These are phyloP conservation scores for Ambispora gerdemannii DNA, from an alignment of 192 early-diverging fungal genomes.

Conservation along the genomic window DNA sequence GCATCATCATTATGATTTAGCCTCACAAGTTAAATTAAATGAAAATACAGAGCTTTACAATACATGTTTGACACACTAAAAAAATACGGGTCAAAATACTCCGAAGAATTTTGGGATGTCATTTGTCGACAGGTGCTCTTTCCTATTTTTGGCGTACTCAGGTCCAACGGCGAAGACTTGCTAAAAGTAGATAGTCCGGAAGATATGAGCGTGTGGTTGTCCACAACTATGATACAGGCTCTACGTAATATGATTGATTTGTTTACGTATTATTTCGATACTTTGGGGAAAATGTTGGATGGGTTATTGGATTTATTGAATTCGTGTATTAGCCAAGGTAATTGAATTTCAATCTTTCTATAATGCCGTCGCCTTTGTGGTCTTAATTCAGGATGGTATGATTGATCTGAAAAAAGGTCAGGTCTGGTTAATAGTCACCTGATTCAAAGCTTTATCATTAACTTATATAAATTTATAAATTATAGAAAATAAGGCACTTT, in stretches of 20 bases:
- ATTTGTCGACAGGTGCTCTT: slow-evolving; percentile 83
- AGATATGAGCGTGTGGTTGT: slow-evolving; percentile 90
- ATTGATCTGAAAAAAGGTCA: no score
- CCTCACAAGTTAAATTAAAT: slow-evolving; percentile 8
- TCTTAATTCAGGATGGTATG: no score
- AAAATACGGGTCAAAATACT: slow-evolving; percentile 69
- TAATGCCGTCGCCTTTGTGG: no score
- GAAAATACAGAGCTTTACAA: slow-evolving; percentile 56
- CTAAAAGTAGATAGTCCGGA: slow-evolving; percentile 73
- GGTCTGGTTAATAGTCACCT: no score
- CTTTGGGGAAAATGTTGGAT: slow-evolving; percentile 68
- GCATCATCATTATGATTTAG: neutral
- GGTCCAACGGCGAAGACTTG: slow-evolving; percentile 42
- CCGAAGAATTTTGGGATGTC: slow-evolving; percentile 75
- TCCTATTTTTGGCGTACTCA: slow-evolving; percentile 86
- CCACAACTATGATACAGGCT: slow-evolving; percentile 91
- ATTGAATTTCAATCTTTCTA: no score
- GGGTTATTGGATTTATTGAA: slow-evolving; percentile 76
- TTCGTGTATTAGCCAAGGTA: slow-evolving; percentile 85
- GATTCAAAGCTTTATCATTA: neutral
- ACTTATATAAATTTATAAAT: neutral
- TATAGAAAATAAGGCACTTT: slow-evolving; percentile 82
- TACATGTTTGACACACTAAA: slow-evolving; percentile 85
- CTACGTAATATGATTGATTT: slow-evolving; percentile 83
- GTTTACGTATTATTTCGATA: slow-evolving; percentile 74